Percentiles rank a stretch among this genome's conserved stretches.
Evolutionary conservation across 2,329 filamentous ascomycete species (phyloP).

Genomic region (Alternaria solani): DNA sequence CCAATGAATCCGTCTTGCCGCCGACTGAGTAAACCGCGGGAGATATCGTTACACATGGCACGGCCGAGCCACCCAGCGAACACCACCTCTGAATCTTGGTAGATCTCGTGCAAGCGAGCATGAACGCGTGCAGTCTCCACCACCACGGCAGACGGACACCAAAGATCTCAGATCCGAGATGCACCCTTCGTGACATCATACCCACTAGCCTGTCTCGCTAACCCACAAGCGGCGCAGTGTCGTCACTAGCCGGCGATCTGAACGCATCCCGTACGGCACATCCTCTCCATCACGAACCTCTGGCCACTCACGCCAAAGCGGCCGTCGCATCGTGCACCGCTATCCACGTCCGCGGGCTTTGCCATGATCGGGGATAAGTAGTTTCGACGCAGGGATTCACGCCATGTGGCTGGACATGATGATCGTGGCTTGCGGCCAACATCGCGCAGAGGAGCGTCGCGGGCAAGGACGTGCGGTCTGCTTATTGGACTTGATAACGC

Average conservation of each 20-base stretch:
- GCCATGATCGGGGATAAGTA: neutral
- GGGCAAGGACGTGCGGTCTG: neutral
- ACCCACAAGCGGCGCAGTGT: neutral
- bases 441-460: neutral
- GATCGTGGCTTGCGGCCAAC: neutral
- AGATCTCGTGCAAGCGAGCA: neutral
- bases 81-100: neutral
- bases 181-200: neutral
- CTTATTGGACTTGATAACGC: neutral
- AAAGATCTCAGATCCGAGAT: neutral
- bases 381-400: neutral
- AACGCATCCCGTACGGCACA: neutral
- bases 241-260: neutral
- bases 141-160: neutral
- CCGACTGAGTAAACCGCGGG: neutral
- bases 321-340: neutral
- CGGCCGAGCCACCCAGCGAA: neutral
- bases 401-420: neutral
- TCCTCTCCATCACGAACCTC: conserved; percentile 1
- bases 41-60: neutral
- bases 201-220: neutral
- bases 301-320: neutral
- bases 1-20: neutral
- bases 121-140: neutral
- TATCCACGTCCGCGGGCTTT: neutral